Percentiles rank a stretch among this genome's conserved stretches.
Evolutionary conservation across 495 filamentous ascomycete genomes (phyloP).

Genomic region (Apodospora peruviana): DNA sequence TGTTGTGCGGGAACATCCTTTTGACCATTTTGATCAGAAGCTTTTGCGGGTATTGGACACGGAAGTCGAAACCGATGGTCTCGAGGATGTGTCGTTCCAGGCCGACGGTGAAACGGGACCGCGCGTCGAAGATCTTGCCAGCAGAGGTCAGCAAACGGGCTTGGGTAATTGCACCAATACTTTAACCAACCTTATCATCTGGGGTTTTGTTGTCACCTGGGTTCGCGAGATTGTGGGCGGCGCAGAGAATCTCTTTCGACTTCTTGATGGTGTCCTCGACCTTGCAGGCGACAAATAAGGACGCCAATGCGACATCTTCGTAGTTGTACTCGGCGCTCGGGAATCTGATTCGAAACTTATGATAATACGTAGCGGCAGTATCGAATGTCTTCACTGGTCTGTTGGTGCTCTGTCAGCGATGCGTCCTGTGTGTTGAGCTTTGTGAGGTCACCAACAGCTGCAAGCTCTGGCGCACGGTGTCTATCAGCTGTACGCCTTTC

Average conservation of each 20-base stretch:
- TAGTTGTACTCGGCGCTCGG: constrained; percentile 64
- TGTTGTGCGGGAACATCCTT: constrained; percentile 33
- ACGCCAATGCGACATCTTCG: constrained; percentile 76
- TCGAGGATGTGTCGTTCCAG: constrained; percentile 94
- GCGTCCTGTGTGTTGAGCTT: background rate
- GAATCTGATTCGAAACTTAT: constrained; percentile 79
- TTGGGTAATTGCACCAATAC: background rate
- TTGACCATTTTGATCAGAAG: constrained; percentile 69
- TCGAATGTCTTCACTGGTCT: constrained; percentile 79
- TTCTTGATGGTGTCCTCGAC: constrained; percentile 98
- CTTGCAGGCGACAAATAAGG: constrained; percentile 90
- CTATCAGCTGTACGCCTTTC: constrained; percentile 75
- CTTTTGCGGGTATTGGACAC: constrained; percentile 82
- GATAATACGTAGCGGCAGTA: constrained; percentile 80
- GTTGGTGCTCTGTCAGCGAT: constrained; percentile 11
- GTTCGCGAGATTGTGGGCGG: constrained; percentile 78
- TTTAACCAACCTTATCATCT: constrained; percentile 65
- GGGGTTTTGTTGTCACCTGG: constrained; percentile 69
- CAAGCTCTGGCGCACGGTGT: constrained; percentile 65
- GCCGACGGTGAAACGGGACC: constrained; percentile 72
- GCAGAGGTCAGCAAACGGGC: constrained; percentile 5
- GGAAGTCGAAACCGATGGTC: constrained; percentile 85
- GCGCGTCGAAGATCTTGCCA: constrained; percentile 66
- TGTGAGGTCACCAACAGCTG: constrained; percentile 53
- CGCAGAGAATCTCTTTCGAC: constrained; percentile 85